These are phyloP conservation scores for Aegilops bicornis DNA, from an alignment of 176 grass and related monocot genomes.

Conservation along the genomic window DNA sequence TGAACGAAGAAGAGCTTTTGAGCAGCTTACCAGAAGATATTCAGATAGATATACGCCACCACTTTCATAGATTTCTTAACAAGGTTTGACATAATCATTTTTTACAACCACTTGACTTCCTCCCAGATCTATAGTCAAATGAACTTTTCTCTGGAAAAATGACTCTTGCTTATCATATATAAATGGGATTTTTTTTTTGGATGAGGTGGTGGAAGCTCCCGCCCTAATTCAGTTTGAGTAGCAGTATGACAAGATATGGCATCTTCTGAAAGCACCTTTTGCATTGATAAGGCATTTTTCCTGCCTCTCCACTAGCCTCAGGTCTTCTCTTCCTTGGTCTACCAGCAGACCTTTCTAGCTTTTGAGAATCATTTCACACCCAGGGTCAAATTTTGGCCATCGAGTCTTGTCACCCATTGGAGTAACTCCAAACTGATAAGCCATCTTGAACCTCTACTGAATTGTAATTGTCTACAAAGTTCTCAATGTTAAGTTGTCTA, in stretches of 20 bases:
- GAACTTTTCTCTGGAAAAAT: neutral
- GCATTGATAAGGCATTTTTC: too few relatives aligned
- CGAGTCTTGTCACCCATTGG: neutral
- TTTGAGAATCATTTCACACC: too few relatives aligned
- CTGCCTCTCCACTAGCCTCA: too few relatives aligned
- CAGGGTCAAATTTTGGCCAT: neutral
- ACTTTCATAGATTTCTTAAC: constrained; percentile 79
- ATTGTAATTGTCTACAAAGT: neutral
- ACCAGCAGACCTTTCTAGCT: too few relatives aligned
- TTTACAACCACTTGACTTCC: neutral
- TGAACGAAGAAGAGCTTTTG: constrained; percentile 83
- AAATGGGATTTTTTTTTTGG: too few relatives aligned
- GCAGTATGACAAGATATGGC: too few relatives aligned
- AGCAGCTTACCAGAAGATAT: constrained; percentile 89
- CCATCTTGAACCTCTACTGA: neutral
- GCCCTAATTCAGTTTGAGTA: too few relatives aligned
- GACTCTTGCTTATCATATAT: neutral
- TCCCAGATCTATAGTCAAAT: too few relatives aligned
- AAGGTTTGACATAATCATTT: constrained; percentile 47
- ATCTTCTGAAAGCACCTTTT: too few relatives aligned
- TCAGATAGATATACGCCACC: constrained; percentile 73
- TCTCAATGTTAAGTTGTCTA: neutral
- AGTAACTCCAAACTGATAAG: neutral
- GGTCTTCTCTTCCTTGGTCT: too few relatives aligned
- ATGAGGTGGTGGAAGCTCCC: too few relatives aligned